These are phyloP conservation scores for Cucurbitaria berberidis DNA, from an alignment of 2,329 filamentous ascomycete species.

Conservation along the genomic window DNA sequence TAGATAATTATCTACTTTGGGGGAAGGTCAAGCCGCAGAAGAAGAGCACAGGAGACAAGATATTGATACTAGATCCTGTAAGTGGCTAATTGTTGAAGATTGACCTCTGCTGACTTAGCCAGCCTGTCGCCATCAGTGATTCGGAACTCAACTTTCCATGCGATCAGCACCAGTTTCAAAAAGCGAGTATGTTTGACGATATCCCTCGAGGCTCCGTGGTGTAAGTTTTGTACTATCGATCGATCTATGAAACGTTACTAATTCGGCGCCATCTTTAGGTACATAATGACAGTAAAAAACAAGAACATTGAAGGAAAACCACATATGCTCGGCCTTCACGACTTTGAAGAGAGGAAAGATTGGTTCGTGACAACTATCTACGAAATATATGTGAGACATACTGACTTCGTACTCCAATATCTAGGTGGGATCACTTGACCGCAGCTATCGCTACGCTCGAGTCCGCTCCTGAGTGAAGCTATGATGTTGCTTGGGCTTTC, in stretches of 20 bases:
- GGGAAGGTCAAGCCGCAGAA: conserved; percentile 33
- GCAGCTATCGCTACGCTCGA: not conserved
- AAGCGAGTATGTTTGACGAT: conserved; percentile 35
- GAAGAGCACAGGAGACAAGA: conserved; percentile 20
- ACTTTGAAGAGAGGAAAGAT: conserved; percentile 19
- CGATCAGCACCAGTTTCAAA: conserved; percentile 25
- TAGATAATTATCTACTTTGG: conserved; percentile 42
- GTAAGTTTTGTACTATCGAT: not conserved
- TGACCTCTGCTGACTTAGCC: not conserved
- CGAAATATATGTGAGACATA: no score
- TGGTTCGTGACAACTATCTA: conserved; percentile 5
- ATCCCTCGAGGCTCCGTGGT: conserved; percentile 31
- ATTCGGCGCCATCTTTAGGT: conserved; percentile 8
- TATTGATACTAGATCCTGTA: conserved; percentile 28
- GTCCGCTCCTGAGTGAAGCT: not conserved
- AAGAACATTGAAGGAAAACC: conserved; percentile 14
- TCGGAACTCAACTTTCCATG: conserved; percentile 18
- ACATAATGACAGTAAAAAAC: conserved; percentile 26
- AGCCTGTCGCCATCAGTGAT: conserved; percentile 28
- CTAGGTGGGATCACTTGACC: conserved; percentile 18
- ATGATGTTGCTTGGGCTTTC: not conserved
- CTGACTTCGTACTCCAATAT: no score
- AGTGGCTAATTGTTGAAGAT: conserved; percentile 1
- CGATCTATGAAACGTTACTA: not conserved
- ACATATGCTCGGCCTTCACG: conserved; percentile 26